Evolutionary conservation across 176 grass and related monocot genomes (phyloP), one percentile per base, ranked within the genome.

Genomic region (Poa pratensis): DNA sequence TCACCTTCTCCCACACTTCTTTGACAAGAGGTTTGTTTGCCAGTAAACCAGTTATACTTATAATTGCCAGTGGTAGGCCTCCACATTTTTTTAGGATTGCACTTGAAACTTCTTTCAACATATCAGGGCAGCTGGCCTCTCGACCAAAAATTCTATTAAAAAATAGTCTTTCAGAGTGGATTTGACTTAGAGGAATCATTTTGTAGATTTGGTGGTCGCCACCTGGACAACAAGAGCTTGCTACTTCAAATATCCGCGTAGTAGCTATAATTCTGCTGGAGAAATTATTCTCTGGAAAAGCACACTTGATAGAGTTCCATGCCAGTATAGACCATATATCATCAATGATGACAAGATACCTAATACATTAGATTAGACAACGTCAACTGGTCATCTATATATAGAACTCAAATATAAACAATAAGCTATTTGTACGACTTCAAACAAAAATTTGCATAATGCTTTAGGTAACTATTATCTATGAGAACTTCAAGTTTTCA

Each of bases 1-100:
- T 53, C 5, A 85, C 46, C 48, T 27, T 85, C 19, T 54, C 60
- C 83, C 73, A 85, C 30, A 77, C 73, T 2, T 42, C 72, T 22
- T 77, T 77, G 43, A n/a, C 0, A 4, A 0, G 0, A 4, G 8
- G 60, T 3, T 5, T 66, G 8, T 13, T 67, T 76, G 45, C 30
- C 46, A 49, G 12, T 15, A 1, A 28, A 9, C 60, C 24, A 63
- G 60, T 3, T 0, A 63, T 63, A 28, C 60, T 63, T 0, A 63
- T 28, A 28, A 63, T 63, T 15, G 60, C 60, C 60, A 63, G 6
- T 28, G 60, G 60, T 16, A 63, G 60, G 12, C 60, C 24, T 27
- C 60, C 60, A 63, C 60, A 63, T 5, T 28, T 63, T 16, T 63
- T 63, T 9, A 63, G 27, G 60, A 63, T 63, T 15, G 23, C 0